A percentile compares a stretch with the other conserved stretches of the same genome.
These are phyloP conservation scores for Pontederia paniculata DNA, from an alignment of 176 grass and related monocot species.

Conservation along the genomic window DNA sequence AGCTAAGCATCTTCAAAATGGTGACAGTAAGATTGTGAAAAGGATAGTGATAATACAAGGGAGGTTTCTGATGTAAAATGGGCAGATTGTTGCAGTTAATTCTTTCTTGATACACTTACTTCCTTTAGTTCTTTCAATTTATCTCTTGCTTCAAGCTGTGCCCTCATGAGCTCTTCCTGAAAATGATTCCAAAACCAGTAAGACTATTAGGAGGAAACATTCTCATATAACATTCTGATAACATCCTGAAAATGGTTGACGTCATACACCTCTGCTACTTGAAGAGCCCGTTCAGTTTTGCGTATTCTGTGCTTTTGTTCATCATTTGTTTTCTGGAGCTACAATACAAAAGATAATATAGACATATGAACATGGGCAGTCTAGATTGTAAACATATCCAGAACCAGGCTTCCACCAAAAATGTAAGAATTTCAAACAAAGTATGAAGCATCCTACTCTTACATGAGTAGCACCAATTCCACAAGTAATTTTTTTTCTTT, in stretches of 20 bases:
- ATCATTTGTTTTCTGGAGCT: conserved; percentile 15
- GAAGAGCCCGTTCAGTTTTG: conserved; percentile 9
- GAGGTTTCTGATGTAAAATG: neutral
- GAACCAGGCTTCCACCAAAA: too few species aligned
- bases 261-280: conserved; percentile 7
- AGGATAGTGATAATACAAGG: neutral
- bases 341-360: neutral
- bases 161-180: conserved; percentile 12
- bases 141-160: conserved; percentile 5
- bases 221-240: neutral
- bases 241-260: neutral
- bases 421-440: too few species aligned
- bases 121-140: conserved; percentile 2
- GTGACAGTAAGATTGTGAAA: too few species aligned
- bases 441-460: too few species aligned
- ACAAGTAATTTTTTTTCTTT: too few species aligned
- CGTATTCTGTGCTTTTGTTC: conserved; percentile 3
- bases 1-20: neutral
- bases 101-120: neutral
- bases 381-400: too few species aligned
- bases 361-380: too few species aligned
- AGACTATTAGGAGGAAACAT: neutral
- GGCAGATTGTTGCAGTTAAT: neutral
- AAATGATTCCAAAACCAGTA: neutral
- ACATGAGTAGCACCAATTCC: too few species aligned